Base-by-base conservation (phyloP, 192 early-diverging fungal genomes). In the Coemansia sp. region DNA sequence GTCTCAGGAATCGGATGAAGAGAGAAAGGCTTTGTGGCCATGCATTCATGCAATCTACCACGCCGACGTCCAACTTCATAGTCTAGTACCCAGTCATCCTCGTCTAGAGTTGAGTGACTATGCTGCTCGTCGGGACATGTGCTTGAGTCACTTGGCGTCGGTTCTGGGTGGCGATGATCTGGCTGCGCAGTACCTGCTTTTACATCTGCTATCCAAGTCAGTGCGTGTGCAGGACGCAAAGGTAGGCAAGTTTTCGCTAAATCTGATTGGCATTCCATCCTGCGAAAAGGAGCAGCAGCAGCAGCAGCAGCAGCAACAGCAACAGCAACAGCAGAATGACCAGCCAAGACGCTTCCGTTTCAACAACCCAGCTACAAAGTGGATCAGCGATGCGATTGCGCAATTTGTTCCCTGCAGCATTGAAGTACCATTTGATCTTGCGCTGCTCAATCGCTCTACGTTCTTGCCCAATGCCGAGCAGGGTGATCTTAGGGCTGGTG, bases 201-300 rank as follows among this genome's bases (percentile, higher is more conserved):
- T 92, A 7, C 87, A 91, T 56, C 67, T 89, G 28, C 69, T 91
- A 48, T 88, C 89, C 6, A 78, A 78, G 34, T 74, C 73, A 0
- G 71, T 73, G 16, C 44, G 49, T 6, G 73, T 80, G 2, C 73
- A 83, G 58, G 74, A 64, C 38, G 60, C 86, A 6, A 85, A 85
- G 26, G 81, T 92, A 44, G 91, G 91, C 26, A 85, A 89, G 65
- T 82, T 91, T 27, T 79, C 74, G 57, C 81, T 92, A 44, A 91
- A 90, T 54, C 72, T 92, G 34, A 82, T 81, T 9, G 82, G 86
- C 1, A 68, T 86, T 34, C 83, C 83, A 7, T 14, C 55, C 1
- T 51, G 60, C 9, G 16, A 19, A 47, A 28, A 38, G 8, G 31
- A 49, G 4, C 55, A 71, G 5, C 60, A 23, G 6, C 30, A 54